Conservation (phyloP, 257 asterid species). For the Verbena officinalis region DNA sequence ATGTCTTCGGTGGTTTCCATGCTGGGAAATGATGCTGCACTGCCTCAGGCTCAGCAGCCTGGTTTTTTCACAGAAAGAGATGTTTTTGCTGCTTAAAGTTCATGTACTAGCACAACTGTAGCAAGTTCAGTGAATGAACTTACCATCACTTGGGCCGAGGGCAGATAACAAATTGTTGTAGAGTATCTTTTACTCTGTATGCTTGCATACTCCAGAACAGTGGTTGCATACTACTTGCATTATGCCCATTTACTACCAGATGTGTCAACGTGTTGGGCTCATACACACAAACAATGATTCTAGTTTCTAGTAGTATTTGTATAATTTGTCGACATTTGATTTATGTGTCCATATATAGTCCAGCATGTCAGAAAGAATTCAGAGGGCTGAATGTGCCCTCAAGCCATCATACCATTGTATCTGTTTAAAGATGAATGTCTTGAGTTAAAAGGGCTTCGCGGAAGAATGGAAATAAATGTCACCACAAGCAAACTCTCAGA, state of each 20-base stretch:
- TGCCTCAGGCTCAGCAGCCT: constrained; percentile 39
- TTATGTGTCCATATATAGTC: too few relatives aligned
- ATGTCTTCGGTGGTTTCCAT: constrained; percentile 32
- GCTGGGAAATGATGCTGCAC: constrained; percentile 31
- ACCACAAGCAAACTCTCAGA: too few relatives aligned
- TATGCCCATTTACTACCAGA: not conserved
- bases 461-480: too few relatives aligned
- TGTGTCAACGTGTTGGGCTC: not conserved
- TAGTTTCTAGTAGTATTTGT: not conserved
- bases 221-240: not conserved
- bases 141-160: constrained; percentile 1
- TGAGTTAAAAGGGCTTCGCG: too few relatives aligned
- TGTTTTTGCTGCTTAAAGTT: not conserved
- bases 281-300: not conserved
- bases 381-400: too few relatives aligned
- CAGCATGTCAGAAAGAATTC: too few relatives aligned
- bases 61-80: constrained; percentile 34
- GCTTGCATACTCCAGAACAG: not conserved
- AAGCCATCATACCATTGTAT: too few relatives aligned
- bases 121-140: constrained; percentile 5
- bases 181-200: too few relatives aligned
- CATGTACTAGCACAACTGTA: not conserved
- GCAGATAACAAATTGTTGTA: not conserved
- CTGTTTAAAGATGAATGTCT: too few relatives aligned
- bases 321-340: too few relatives aligned